Percentiles rank a stretch among this genome's conserved stretches.
Conservation (phyloP, 1,284 basidiomycete genomes). For the Kalmanozyma brasiliensis region DNA sequence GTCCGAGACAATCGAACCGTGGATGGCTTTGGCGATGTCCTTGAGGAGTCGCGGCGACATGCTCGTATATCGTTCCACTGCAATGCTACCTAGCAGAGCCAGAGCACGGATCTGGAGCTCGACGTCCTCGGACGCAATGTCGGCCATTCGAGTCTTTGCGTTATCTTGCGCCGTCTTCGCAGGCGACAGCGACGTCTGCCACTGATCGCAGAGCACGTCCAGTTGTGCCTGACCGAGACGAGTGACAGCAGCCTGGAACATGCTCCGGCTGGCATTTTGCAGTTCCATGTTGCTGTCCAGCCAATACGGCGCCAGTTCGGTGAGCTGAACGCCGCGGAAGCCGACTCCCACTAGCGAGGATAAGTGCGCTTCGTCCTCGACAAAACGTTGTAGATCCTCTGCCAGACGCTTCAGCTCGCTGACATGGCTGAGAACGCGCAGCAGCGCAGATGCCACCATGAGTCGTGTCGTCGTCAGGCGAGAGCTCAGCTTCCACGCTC, state of each 20-base stretch:
- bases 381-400: constrained; percentile 20
- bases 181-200: constrained; percentile 59
- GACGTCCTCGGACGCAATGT: neutral
- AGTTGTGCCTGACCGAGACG: constrained; percentile 27
- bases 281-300: constrained; percentile 43
- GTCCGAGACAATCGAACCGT: constrained; percentile 47
- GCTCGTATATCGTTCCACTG: constrained; percentile 81
- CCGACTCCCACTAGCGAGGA: constrained; percentile 21
- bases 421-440: constrained; percentile 29
- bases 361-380: constrained; percentile 21
- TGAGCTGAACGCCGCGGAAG: constrained; percentile 73
- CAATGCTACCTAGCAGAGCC: constrained; percentile 72
- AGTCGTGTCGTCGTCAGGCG: constrained; percentile 31
- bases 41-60: constrained; percentile 80
- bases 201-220: constrained; percentile 42
- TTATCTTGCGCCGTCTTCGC: constrained; percentile 6
- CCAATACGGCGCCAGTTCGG: constrained; percentile 75
- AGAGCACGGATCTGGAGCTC: constrained; percentile 30
- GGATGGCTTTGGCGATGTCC: constrained; percentile 84
- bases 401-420: constrained; percentile 23
- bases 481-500: constrained; percentile 33
- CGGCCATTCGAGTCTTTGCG: neutral
- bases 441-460: constrained; percentile 27
- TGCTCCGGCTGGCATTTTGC: constrained; percentile 28
- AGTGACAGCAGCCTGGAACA: constrained; percentile 26